Conservation (phyloP, 2,329 filamentous ascomycete species). For the Pestalotiopsis sp. region DNA sequence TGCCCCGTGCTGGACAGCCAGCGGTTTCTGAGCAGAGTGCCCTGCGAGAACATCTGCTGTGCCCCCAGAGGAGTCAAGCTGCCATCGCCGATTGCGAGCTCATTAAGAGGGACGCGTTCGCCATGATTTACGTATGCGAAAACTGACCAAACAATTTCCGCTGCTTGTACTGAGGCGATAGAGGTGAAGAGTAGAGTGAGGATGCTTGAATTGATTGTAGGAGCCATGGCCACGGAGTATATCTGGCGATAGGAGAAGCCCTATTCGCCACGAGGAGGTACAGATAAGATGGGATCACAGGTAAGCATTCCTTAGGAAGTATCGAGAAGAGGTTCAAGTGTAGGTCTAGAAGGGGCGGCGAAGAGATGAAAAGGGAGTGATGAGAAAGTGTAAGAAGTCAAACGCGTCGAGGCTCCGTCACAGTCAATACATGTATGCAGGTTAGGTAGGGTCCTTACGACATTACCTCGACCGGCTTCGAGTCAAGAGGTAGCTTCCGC, state of each 20-base stretch:
- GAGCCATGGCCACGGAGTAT: neutral
- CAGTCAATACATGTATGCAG: neutral
- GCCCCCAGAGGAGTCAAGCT: conserved; percentile 55
- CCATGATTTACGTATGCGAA: conserved; percentile 53
- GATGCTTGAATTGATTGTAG: neutral
- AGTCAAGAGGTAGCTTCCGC: neutral
- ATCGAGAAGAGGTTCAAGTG: neutral
- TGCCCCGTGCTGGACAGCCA: conserved; percentile 41
- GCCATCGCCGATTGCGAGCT: conserved; percentile 18
- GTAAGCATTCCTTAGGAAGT: neutral
- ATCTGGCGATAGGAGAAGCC: neutral
- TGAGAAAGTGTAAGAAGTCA: neutral
- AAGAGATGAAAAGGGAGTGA: neutral
- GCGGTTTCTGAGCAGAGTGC: conserved; percentile 47
- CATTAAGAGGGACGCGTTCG: conserved; percentile 49
- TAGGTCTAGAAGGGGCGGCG: neutral
- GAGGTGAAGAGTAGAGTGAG: conserved; percentile 18
- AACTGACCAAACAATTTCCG: conserved; percentile 49
- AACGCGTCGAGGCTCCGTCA: neutral
- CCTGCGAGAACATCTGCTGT: conserved; percentile 52
- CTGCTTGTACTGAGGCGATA: conserved; percentile 30
- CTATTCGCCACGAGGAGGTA: neutral
- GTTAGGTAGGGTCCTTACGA: neutral
- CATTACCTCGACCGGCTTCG: neutral
- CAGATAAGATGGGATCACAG: neutral